phyloP scores from a whole-genome alignment of 2,329 filamentous ascomycete genomes.

The Alternaria metachromatica region DNA sequence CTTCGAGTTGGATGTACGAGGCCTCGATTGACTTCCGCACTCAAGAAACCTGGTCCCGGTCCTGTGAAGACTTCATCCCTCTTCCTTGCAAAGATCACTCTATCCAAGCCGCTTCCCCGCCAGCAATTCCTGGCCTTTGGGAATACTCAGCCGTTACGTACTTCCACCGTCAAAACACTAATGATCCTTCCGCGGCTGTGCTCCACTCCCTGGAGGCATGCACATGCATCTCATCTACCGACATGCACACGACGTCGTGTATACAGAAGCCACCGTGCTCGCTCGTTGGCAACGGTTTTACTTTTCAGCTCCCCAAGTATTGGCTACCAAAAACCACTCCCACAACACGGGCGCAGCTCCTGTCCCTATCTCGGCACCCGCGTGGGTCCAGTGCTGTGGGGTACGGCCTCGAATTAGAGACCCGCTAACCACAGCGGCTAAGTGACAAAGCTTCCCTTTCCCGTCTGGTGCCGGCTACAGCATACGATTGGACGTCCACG shows the following conservation, averaged over 20 bases:
- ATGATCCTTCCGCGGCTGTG: constrained; percentile 17
- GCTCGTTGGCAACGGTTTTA: constrained; percentile 11
- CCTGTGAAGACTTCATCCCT: not conserved
- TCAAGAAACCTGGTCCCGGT: constrained; percentile 4
- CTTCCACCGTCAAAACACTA: constrained; percentile 13
- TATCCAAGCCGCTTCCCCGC: constrained; percentile 11
- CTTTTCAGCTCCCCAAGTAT: constrained; percentile 16
- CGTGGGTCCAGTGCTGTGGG: constrained; percentile 12
- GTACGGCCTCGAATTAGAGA: constrained; percentile 12
- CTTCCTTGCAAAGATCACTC: constrained; percentile 12
- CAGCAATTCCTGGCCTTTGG: constrained; percentile 8
- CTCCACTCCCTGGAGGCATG: constrained; percentile 5
- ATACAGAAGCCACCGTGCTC: constrained; percentile 9
- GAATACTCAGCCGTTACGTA: constrained; percentile 12
- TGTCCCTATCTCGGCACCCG: constrained; percentile 7
- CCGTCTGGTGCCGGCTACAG: constrained; percentile 2
- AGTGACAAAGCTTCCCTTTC: constrained; percentile 11
- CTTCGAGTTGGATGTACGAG: constrained; percentile 18
- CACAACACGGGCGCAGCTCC: constrained; percentile 5
- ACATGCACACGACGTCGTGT: constrained; percentile 13
- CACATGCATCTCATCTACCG: constrained; percentile 10
- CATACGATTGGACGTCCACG: constrained; percentile 10
- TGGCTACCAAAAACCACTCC: constrained; percentile 9
- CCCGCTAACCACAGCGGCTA: constrained; percentile 15
- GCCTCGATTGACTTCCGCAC: not conserved